Conservation (phyloP, 1,139 yeast species). For the Sugiyamaella neomexicana region DNA sequence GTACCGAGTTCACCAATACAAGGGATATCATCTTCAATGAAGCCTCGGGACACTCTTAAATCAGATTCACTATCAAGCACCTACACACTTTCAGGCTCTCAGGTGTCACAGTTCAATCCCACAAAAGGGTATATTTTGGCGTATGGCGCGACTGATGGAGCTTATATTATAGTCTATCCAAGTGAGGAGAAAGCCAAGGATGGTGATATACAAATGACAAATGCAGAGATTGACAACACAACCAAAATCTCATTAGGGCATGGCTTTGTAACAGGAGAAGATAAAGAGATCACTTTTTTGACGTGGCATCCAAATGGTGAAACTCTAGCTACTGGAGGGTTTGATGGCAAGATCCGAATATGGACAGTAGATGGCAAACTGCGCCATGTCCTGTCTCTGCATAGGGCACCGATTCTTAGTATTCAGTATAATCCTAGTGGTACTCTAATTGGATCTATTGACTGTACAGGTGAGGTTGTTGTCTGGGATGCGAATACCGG, state of each 20-base stretch:
- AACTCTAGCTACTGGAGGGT: constrained; percentile 37
- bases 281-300: constrained; percentile 35
- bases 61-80: not conserved
- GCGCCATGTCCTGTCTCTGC: constrained; percentile 56
- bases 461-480: constrained; percentile 46
- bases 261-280: constrained; percentile 14
- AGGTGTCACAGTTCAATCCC: constrained; percentile 33
- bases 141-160: constrained; percentile 24
- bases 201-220: not conserved
- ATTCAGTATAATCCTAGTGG: constrained; percentile 53
- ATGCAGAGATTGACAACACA: not conserved
- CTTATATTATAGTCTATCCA: not conserved
- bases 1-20: not conserved
- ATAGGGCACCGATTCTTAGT: constrained; percentile 53
- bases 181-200: not conserved
- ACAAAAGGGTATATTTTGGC: constrained; percentile 24
- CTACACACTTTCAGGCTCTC: constrained; percentile 18
- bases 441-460: constrained; percentile 45
- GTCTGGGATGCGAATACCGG: constrained; percentile 59
- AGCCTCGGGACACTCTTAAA: not conserved
- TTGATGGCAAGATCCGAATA: constrained; percentile 38
- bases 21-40: no score
- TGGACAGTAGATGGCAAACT: constrained; percentile 44
- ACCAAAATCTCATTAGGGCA: not conserved
- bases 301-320: constrained; percentile 37